Evolutionary conservation across 306 rosid species (phyloP), one percentile per base, ranked within the genome.

Genomic region (Cercis canadensis): DNA sequence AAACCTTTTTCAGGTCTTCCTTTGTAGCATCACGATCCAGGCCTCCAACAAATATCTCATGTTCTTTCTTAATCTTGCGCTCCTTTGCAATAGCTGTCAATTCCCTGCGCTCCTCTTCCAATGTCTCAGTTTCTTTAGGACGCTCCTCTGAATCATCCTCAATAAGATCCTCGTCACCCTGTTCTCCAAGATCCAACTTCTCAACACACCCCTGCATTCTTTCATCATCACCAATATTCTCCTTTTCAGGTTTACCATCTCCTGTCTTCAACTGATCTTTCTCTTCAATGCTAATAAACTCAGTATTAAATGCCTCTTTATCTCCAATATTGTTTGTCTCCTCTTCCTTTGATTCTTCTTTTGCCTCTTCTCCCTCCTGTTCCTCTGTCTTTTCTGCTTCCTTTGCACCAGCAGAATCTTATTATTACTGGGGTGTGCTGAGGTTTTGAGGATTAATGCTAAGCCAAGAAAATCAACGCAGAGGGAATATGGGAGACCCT

Each of bases 11-110:
- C 82, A 92, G 73, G 46, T 89, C 96, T 67, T 89, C 97, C 86
- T 89, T 93, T 36, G 73, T 80, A 31, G 86, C 90, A 72, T 87
- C 93, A 32, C 79, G 85, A 72, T 89, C 97, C 75, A 92, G 78
- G 53, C 96, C 97, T 29, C 91, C 92, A 34, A 89, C 90, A 85
- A 92, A 87, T 65, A 92, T 81, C 75, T 92, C 96, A 51, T 79
- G 82, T 62, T 89, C 97, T 77, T 84, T 89, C 59, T 67, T 83
- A 73, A 78, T 83, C 79, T 69, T 82, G 69, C 83, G 84, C 52
- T 85, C 88, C 41, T 87, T 87, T 1, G 83, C 90, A 43, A 72
- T 60, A 46, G 90, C 85, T 10, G 85, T 78, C 75, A 86, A 57
- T 59, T 85, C 85, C 79, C 59, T 75, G 47, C 40, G 67, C 67